Evolutionary conservation across 2,329 filamentous ascomycete species (phyloP).

Genomic region (Trichoderma sp.): DNA sequence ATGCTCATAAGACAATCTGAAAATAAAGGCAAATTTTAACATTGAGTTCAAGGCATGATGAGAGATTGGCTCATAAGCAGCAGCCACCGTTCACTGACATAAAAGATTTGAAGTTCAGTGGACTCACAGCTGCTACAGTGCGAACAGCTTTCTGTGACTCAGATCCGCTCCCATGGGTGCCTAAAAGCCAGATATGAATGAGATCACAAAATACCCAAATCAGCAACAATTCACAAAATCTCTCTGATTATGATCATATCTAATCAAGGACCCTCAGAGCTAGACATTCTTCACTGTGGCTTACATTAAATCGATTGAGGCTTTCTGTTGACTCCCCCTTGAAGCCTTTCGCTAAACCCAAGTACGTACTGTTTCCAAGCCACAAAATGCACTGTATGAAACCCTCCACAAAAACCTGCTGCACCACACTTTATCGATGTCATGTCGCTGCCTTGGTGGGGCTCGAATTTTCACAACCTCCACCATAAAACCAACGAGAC

Average conservation of each 20-base stretch:
- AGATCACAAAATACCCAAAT: background rate
- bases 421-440: conserved; percentile 32
- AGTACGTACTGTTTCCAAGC: background rate
- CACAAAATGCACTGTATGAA: conserved; percentile 21
- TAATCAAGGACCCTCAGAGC: background rate
- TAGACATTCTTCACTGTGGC: background rate
- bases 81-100: background rate
- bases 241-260: background rate
- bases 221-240: background rate
- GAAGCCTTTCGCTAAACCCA: background rate
- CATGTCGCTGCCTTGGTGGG: conserved; percentile 41
- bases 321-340: background rate
- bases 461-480: conserved; percentile 45
- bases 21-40: background rate
- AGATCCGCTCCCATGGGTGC: background rate
- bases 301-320: background rate
- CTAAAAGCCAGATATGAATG: background rate
- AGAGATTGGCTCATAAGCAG: background rate
- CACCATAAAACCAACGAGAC: conserved; percentile 31
- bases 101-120: background rate
- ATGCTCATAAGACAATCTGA: background rate
- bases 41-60: background rate
- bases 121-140: background rate
- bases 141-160: background rate
- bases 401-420: conserved; percentile 32